Conservation (phyloP, 73 alveolate species). For the Tetrahymena thermophila region DNA sequence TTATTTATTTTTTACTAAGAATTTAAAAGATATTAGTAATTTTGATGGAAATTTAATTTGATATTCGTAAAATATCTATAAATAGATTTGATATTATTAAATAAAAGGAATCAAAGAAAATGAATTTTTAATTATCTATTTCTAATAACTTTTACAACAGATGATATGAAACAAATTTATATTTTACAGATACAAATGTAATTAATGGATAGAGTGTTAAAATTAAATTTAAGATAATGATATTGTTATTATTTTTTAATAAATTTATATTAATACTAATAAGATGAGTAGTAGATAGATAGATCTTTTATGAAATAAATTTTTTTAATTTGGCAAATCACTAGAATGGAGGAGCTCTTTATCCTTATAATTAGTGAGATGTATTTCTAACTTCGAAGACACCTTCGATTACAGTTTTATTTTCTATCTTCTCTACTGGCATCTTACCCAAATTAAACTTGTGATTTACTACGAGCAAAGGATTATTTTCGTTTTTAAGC, state of each 20-base stretch:
- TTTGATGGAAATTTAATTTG: background rate
- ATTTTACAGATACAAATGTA: background rate
- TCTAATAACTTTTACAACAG: background rate
- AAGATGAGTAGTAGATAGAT: background rate
- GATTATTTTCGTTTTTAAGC: slow-evolving; percentile 81
- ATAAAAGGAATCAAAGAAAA: no score
- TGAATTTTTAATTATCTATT: background rate
- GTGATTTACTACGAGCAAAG: slow-evolving; percentile 85
- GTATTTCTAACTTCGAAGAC: slow-evolving; percentile 41
- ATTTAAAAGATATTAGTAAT: background rate
- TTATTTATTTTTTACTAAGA: background rate
- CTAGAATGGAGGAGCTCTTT: background rate
- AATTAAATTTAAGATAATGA: background rate
- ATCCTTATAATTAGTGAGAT: slow-evolving; percentile 24
- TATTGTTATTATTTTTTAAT: no score
- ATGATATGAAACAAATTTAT: background rate
- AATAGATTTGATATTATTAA: background rate
- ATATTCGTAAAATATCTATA: background rate
- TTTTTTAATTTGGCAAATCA: background rate
- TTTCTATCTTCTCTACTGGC: slow-evolving; percentile 77
- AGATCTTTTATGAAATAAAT: background rate
- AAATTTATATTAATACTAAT: no score
- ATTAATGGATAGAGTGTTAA: background rate
- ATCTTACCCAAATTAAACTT: slow-evolving; percentile 87
- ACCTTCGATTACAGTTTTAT: slow-evolving; percentile 87